phyloP scores from a whole-genome alignment of 1,139 yeast genomes.

The Candida sanyaensis region DNA sequence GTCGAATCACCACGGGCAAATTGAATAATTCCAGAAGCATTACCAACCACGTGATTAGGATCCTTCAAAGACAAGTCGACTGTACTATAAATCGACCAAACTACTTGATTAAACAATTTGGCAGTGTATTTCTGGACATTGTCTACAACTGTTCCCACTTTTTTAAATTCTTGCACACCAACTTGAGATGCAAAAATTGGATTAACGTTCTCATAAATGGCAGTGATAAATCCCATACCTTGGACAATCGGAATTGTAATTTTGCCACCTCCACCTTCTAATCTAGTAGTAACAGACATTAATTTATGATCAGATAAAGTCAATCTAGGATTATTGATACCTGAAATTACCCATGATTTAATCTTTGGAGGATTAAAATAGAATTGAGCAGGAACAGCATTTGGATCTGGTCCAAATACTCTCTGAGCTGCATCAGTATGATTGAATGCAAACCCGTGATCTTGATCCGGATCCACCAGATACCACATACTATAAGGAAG shows the following conservation, averaged over 20 bases:
- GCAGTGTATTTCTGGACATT: slow-evolving; percentile 30
- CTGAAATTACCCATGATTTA: slow-evolving; percentile 43
- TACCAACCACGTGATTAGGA: slow-evolving; percentile 54
- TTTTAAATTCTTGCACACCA: slow-evolving; percentile 49
- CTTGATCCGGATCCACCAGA: slow-evolving; percentile 39
- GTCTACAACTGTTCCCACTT: slow-evolving; percentile 15
- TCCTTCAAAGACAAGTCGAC: slow-evolving; percentile 45
- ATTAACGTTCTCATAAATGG: slow-evolving; percentile 54
- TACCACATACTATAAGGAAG: slow-evolving; percentile 50
- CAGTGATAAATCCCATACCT: slow-evolving; percentile 75
- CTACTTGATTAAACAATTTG: slow-evolving; percentile 41
- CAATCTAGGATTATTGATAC: slow-evolving; percentile 27
- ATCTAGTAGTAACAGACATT: slow-evolving; percentile 33
- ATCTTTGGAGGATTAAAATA: slow-evolving; percentile 51
- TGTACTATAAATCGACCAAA: slow-evolving; percentile 41
- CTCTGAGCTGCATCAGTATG: slow-evolving; percentile 44
- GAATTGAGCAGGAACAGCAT: slow-evolving; percentile 39
- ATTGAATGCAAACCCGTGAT: slow-evolving; percentile 44
- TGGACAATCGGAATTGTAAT: slow-evolving; percentile 40
- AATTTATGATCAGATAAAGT: slow-evolving; percentile 32
- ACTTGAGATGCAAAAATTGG: slow-evolving; percentile 63
- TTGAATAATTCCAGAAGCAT: slow-evolving; percentile 41
- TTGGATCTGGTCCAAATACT: slow-evolving; percentile 47
- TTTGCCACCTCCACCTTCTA: slow-evolving; percentile 18
- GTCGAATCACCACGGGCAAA: slow-evolving; percentile 45